Base-by-base conservation (phyloP, 768 basidiomycete species). In the Rhizopogon vesiculosus region DNA sequence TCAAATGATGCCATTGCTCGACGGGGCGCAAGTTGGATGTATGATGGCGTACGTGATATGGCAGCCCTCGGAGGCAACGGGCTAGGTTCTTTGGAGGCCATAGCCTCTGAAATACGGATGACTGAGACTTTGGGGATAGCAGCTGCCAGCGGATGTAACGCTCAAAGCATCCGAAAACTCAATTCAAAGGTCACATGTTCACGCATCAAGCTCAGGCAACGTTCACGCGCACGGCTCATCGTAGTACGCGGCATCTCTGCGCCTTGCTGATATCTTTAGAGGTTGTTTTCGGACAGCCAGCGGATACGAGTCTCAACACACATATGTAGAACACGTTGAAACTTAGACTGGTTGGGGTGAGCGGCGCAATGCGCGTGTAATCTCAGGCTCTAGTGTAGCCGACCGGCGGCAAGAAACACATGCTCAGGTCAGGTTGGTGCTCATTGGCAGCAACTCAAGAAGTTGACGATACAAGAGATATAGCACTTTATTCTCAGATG, bases 1-100 rank as follows among this genome's bases (percentile, higher is more conserved):
- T 93, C 90, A 61, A 93, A 93, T 0, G 89, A 91, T 8, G 81
- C 78, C 74, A 88, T 83, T 3, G 86, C 81, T 38, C 76, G 71
- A 13, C 64, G 62, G 74, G 84, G 84, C 1, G 79, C 76, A 59
- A 85, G 76, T 6, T 75, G 72, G 52, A 82, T 76, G 59, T 80
- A 75, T 3, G 78, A 67, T 7, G 69, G 56, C 10, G 56, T 56
- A 33, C 68, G 55, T n/a, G 62, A 64, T 19, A 60, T 48, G 22
- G 31, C 42, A 48, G 5, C 15, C 13, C 35, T 35, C 7, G 33
- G 19, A 35, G 33, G 19, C 25, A 5, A 8, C 15, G 19, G 7
- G 33, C 5, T 16, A 48, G 12, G 31, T 35, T 48, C 25, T 25
- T 25, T 33, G 33, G 53, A 53, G 22, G 53, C 28, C 53, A 54